Evolutionary conservation across 208 protist species (phyloP).

Genomic region (Trichomonas vaginalis): DNA sequence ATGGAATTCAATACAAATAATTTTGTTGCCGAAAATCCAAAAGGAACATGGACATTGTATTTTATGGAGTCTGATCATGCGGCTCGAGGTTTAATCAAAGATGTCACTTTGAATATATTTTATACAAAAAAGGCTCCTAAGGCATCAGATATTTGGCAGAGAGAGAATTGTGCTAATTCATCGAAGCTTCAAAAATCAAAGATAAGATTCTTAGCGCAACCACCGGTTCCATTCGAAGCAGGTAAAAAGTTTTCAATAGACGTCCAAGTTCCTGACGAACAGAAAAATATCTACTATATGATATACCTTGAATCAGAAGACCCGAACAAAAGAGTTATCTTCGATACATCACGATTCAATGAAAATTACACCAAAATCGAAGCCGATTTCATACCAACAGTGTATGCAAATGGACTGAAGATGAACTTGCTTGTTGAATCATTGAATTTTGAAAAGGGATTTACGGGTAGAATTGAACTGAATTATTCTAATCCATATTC

Average conservation of each 20-base stretch:
- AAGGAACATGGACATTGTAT: background rate
- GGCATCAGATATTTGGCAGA: background rate
- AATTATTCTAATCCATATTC: background rate
- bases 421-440: background rate
- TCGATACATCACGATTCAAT: too few species aligned
- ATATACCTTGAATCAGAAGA: background rate
- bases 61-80: background rate
- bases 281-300: background rate
- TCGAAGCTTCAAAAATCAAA: too few species aligned
- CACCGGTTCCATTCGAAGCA: background rate
- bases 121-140: background rate
- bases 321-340: background rate
- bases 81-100: background rate
- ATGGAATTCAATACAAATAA: background rate
- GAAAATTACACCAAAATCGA: background rate
- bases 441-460: background rate
- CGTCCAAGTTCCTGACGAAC: background rate
- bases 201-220: background rate
- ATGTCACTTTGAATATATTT: background rate
- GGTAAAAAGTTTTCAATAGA: background rate
- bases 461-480: background rate
- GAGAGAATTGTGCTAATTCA: background rate
- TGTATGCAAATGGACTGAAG: background rate
- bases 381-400: background rate
- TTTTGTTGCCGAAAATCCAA: background rate